Base-by-base conservation (phyloP, 164 flowering plant species). In the Protea cynaroides region DNA sequence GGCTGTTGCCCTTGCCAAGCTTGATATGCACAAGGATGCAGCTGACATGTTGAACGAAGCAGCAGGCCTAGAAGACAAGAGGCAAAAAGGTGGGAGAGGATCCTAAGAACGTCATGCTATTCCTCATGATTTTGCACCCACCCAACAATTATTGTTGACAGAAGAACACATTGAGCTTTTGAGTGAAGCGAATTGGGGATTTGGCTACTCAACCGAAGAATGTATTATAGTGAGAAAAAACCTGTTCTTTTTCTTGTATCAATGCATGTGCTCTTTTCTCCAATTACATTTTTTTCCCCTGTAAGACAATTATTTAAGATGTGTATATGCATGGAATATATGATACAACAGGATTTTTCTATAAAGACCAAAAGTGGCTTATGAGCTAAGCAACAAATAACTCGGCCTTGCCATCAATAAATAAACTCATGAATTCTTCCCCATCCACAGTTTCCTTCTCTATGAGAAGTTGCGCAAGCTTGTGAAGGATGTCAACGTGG, bases 401-500 rank as follows among this genome's bases (percentile, higher is more conserved):
- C 73, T 90, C 95, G 22, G 96, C 96, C 76, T 90, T 83, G 69
- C 97, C 97, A 76, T 91, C 98, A 34, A 94, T 91, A 78, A 87
- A 94, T 59, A 91, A 93, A 73, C 98, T 91, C 93, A 89, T 87
- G 78, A 94, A 94, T 77, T 94, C 97, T 74, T 90, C 96, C 13
- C 99, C 97, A 62, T 91, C 99, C 8, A 94, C 96, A 7, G 92
- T 86, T 75, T 93, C 97, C 73, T 93, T 93, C 84, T 94, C 96
- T 21, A 94, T 89, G 14, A 94, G 89, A 54, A 94, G 85, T 61
- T 87, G 86, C 10, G 99, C 90, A 60, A 94, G 97, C 78, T 89
- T 86, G 87, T 89, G 96, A 52, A 91, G 88, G 58, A 94, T 94
- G 75, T 94, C 96, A 40, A 87, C 79, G 72, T 91, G 99, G 22